Base-by-base conservation (phyloP, 164 flowering plant genomes). In the Tinospora cordifolia region DNA sequence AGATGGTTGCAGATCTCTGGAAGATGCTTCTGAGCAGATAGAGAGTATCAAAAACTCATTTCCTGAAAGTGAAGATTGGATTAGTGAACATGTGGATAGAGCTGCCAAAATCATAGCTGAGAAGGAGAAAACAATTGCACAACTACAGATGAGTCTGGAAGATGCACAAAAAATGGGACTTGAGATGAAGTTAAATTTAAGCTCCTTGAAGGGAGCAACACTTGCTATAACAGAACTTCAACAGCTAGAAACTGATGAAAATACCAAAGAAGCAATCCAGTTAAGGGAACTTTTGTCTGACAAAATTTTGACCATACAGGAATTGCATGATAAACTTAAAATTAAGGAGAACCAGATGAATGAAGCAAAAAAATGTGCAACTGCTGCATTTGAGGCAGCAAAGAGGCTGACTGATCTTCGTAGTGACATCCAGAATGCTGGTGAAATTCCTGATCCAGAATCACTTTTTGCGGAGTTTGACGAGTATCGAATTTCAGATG, bases 1-100 rank as follows among this genome's bases (percentile, higher is more conserved):
- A 14, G 90, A 90, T 75, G 94, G 97, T 66, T 85, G 81, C 68
- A 85, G 71, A 76, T 87, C 90, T 51, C 84, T 90, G 63, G 82
- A 78, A 72, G 89, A 85, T 78, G 92, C 87, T 25, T 85, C 89
- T 69, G 62, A 75, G 34, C 90, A 88, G 75, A 79, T 90, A 70
- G 85, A 78, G 72, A 79, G 75, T 63, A 88, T 92, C 72, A 75
- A 82, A 38, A 62, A 62, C 72, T 85, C 83, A 64, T 90, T 88
- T 80, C 88, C 97, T 47, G 73, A 78, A 77, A 74, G 71, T 26
- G 82, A 82, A 69, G 65, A 30, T 79, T 78, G 77, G 72, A 74
- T 87, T 54, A 63, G 78, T 79, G 92, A 87, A 72, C 84, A 84
- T 60, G 85, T 87, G 70, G 84, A 83, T 74, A 82, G 70, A 72